Conservation (phyloP, 2,329 filamentous ascomycete genomes). For the Aspergillus neoniger region DNA sequence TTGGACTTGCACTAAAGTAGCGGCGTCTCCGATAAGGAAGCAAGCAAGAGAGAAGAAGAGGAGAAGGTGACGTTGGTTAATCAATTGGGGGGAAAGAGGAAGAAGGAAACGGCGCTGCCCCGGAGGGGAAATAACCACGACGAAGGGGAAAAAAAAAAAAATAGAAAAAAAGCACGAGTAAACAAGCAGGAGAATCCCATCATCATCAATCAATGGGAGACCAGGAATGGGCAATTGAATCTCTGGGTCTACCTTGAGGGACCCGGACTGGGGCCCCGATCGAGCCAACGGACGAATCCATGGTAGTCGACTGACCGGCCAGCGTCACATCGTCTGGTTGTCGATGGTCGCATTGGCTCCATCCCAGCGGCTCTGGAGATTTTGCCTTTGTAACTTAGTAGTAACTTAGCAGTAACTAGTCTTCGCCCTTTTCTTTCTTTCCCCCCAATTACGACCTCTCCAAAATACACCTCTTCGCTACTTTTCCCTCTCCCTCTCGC, state of each 20-base stretch:
- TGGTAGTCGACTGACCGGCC: slow-evolving; percentile 18
- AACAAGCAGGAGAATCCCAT: background rate
- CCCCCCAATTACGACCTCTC: background rate
- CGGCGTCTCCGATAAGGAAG: slow-evolving; percentile 4
- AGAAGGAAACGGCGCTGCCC: background rate
- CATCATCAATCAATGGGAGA: background rate
- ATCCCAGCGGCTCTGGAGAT: slow-evolving; percentile 15
- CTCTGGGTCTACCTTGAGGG: background rate
- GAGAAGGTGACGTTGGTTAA: slow-evolving; percentile 9
- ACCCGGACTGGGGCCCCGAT: background rate
- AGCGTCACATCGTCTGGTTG: slow-evolving; percentile 39
- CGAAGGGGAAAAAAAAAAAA: background rate
- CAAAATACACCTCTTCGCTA: background rate
- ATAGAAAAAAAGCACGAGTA: background rate
- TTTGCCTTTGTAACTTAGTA: background rate
- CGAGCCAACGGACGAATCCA: slow-evolving; percentile 6
- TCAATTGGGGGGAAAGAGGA: background rate
- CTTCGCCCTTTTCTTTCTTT: background rate
- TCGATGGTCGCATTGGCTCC: slow-evolving; percentile 37
- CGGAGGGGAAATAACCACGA: slow-evolving; percentile 10
- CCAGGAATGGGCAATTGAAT: background rate
- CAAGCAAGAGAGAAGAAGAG: background rate
- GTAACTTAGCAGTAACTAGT: too few relatives aligned
- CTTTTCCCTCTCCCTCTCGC: slow-evolving; percentile 7
- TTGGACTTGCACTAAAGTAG: background rate